A percentile compares a stretch with the other conserved stretches of the same genome.
These are phyloP conservation scores for Staphylotrichum longicolle DNA, from an alignment of 495 filamentous ascomycete species.

Conservation along the genomic window DNA sequence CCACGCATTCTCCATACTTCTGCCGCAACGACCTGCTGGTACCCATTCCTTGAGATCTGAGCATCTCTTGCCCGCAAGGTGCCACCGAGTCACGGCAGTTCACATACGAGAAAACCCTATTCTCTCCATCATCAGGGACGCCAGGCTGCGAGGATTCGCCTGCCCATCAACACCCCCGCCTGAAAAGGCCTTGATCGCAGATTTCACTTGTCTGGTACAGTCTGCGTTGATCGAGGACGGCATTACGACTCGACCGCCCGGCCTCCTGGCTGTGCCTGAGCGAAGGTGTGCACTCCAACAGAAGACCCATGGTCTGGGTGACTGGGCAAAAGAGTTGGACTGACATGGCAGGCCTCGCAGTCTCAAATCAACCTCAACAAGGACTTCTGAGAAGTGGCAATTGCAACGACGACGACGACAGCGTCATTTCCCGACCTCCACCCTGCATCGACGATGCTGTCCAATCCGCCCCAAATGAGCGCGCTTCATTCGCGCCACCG, in stretches of 20 bases:
- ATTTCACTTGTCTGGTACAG: too few relatives aligned
- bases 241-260: slow-evolving; percentile 50
- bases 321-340: slow-evolving; percentile 10
- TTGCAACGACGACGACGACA: slow-evolving; percentile 46
- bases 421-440: slow-evolving; percentile 51
- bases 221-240: too few relatives aligned
- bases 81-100: slow-evolving; percentile 3
- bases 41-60: slow-evolving; percentile 12
- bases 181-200: too few relatives aligned
- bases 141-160: too few relatives aligned
- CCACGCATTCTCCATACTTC: slow-evolving; percentile 5
- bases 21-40: slow-evolving; percentile 12
- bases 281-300: slow-evolving; percentile 51
- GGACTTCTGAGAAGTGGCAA: slow-evolving; percentile 41
- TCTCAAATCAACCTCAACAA: slow-evolving; percentile 53
- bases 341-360: slow-evolving; percentile 36
- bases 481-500: slow-evolving; percentile 66
- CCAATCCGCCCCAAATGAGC: slow-evolving; percentile 56
- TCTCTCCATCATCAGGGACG: too few relatives aligned
- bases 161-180: too few relatives aligned
- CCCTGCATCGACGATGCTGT: slow-evolving; percentile 71
- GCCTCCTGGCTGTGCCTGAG: slow-evolving; percentile 72
- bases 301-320: background rate
- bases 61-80: background rate
- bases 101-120: too few relatives aligned